These are phyloP conservation scores for Calonectria honghensis DNA, from an alignment of 2,329 filamentous ascomycete species.

Conservation along the genomic window DNA sequence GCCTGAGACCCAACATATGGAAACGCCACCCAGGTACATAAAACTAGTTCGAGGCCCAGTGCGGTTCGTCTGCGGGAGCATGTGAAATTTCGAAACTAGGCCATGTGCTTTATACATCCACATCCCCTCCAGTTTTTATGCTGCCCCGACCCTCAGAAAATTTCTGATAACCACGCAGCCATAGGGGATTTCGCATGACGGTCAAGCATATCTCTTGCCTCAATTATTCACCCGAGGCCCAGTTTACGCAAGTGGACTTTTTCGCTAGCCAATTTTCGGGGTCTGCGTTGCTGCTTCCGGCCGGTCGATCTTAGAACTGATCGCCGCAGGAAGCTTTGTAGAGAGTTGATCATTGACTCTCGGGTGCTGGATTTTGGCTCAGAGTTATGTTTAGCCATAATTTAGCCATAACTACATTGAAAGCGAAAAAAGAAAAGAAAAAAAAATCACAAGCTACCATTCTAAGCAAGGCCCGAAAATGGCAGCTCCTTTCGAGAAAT, in stretches of 20 bases:
- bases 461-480: background rate
- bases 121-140: constrained; percentile 27
- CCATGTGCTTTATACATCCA: constrained; percentile 7
- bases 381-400: background rate
- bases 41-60: constrained; percentile 23
- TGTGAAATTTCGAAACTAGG: constrained; percentile 17
- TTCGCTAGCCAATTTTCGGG: background rate
- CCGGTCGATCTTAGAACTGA: background rate
- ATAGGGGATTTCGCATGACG: background rate
- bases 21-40: constrained; percentile 22
- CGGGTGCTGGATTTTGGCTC: background rate
- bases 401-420: background rate
- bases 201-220: background rate
- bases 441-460: background rate
- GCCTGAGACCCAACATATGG: constrained; percentile 12
- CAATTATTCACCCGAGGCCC: background rate
- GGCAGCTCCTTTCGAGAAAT: constrained; percentile 9
- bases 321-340: background rate
- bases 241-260: background rate
- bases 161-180: background rate
- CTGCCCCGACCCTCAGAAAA: background rate
- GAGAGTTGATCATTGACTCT: background rate
- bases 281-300: background rate
- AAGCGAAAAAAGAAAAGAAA: background rate
- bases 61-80: background rate